Conservation (phyloP, 2,329 filamentous ascomycete species). For the Apiospora koreana region DNA sequence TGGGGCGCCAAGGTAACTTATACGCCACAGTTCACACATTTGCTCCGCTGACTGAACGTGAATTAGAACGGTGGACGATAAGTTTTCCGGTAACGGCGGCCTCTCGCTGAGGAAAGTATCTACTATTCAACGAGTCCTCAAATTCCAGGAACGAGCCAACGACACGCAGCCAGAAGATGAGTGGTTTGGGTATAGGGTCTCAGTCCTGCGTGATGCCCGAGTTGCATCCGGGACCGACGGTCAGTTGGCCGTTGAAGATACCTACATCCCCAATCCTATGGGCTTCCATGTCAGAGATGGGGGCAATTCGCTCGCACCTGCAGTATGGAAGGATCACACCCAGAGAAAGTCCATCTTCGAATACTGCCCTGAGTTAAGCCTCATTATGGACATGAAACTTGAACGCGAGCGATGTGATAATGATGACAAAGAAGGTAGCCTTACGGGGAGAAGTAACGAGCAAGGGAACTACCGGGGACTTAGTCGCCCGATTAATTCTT, state of each 20-base stretch:
- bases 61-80: conserved; percentile 39
- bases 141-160: conserved; percentile 51
- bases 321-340: conserved; percentile 47
- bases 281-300: conserved; percentile 54
- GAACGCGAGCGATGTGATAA: conserved; percentile 47
- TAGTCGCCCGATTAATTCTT: too few relatives aligned
- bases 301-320: conserved; percentile 40
- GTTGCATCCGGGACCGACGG: conserved; percentile 43
- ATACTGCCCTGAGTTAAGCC: conserved; percentile 57
- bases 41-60: conserved; percentile 5
- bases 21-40: neutral
- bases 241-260: conserved; percentile 50
- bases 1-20: conserved; percentile 48
- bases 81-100: conserved; percentile 54
- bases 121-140: conserved; percentile 48
- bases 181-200: conserved; percentile 54
- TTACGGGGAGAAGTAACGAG: neutral
- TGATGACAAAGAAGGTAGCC: conserved; percentile 26
- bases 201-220: conserved; percentile 47
- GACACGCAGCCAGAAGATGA: conserved; percentile 54
- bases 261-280: conserved; percentile 52
- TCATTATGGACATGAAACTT: conserved; percentile 59
- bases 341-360: conserved; percentile 50
- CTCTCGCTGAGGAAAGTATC: conserved; percentile 55
- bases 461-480: too few relatives aligned